Evolutionary conservation across 192 early-diverging fungal species (phyloP).

Genomic region (Mortierella antarctica): DNA sequence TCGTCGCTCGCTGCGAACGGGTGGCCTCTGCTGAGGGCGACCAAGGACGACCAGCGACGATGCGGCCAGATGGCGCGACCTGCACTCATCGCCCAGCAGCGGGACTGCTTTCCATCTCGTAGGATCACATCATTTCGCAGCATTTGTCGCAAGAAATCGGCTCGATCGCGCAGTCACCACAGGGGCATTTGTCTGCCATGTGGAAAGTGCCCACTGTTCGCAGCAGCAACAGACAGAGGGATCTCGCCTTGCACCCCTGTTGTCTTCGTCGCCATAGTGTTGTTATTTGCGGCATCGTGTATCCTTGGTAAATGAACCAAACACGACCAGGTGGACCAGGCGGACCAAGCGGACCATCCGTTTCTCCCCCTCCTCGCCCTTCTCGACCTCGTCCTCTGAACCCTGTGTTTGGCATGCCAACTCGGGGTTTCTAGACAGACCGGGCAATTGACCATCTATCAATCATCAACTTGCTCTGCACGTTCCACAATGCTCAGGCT

Average conservation of each 20-base stretch:
- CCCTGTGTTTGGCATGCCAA: slow-evolving; percentile 4
- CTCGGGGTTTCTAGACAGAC: neutral
- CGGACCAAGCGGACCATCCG: slow-evolving; percentile 19
- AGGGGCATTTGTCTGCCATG: neutral
- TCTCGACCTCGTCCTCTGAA: neutral
- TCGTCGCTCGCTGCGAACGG: neutral
- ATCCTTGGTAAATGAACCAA: slow-evolving; percentile 22
- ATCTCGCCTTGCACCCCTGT: neutral
- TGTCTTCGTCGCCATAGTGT: too few relatives aligned
- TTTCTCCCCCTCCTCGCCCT: slow-evolving; percentile 9
- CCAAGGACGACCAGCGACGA: neutral
- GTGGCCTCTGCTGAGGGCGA: slow-evolving; percentile 10
- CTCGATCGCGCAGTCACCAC: neutral
- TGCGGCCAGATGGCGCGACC: slow-evolving; percentile 16
- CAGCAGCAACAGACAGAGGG: too few relatives aligned
- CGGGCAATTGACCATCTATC: too few relatives aligned
- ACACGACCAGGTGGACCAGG: neutral
- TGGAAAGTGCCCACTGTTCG: too few relatives aligned
- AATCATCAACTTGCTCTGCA: too few relatives aligned
- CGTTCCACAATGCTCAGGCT: neutral
- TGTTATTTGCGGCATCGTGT: neutral
- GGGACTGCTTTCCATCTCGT: slow-evolving; percentile 4
- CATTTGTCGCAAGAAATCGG: slow-evolving; percentile 6
- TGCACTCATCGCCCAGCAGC: neutral
- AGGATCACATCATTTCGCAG: slow-evolving; percentile 37